These are phyloP conservation scores for Kingdonia uniflora DNA, from an alignment of 164 flowering plant species.

Conservation along the genomic window DNA sequence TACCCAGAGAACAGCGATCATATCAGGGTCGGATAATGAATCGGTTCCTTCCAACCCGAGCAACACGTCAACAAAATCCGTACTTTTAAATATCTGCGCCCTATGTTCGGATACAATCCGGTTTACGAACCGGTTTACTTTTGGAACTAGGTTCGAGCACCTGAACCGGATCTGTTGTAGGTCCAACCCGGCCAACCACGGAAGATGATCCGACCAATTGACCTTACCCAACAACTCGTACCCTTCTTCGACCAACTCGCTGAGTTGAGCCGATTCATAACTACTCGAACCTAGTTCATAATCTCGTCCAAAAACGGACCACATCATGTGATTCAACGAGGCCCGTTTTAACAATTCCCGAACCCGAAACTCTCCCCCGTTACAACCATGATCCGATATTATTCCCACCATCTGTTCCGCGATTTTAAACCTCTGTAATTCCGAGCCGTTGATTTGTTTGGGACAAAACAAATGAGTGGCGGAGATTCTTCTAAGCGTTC, in stretches of 20 bases:
- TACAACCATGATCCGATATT: neutral
- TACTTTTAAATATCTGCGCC: neutral
- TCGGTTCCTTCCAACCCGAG: conserved; percentile 30
- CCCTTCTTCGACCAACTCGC: conserved; percentile 30
- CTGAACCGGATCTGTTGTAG: conserved; percentile 24
- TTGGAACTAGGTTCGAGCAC: conserved; percentile 39
- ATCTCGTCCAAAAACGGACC: conserved; percentile 29
- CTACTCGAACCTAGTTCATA: conserved; percentile 8
- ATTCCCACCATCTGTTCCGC: conserved; percentile 19
- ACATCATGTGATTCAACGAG: conserved; percentile 38
- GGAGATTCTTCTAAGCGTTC: conserved; percentile 29
- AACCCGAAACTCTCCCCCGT: conserved; percentile 10
- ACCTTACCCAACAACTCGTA: conserved; percentile 30
- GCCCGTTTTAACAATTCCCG: conserved; percentile 24
- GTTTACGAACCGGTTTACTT: conserved; percentile 38
- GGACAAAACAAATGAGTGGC: conserved; percentile 38
- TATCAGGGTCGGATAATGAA: conserved; percentile 35
- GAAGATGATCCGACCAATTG: conserved; percentile 40
- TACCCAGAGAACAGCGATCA: conserved; percentile 84
- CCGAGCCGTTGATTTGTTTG: conserved; percentile 19
- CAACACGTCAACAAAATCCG: conserved; percentile 52
- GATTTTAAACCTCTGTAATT: conserved; percentile 13
- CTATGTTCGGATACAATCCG: conserved; percentile 38
- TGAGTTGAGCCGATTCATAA: conserved; percentile 14
- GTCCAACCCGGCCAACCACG: conserved; percentile 23